Conservation (phyloP, 306 rosid genomes). For the Boehmeria nivea region DNA sequence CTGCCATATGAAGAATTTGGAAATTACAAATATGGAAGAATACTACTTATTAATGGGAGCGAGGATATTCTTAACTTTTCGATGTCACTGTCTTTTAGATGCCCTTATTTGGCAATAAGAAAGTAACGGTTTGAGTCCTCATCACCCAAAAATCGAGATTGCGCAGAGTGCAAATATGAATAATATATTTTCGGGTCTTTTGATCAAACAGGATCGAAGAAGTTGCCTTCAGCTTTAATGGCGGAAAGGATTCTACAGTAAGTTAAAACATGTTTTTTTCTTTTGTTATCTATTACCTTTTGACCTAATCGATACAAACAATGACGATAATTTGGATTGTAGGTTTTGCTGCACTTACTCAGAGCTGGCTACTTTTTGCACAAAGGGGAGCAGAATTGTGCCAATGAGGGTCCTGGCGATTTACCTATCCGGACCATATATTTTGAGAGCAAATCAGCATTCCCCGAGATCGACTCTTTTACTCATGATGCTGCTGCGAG, state of each 20-base stretch:
- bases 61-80: too few relatives aligned
- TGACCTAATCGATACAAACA: conserved; percentile 17
- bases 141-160: background rate
- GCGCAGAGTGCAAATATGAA: background rate
- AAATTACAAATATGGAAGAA: too few relatives aligned
- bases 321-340: conserved; percentile 30
- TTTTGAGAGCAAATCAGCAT: conserved; percentile 74
- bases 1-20: too few relatives aligned
- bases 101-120: too few relatives aligned
- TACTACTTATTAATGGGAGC: too few relatives aligned
- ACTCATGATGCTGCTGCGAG: conserved; percentile 62
- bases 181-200: conserved; percentile 11
- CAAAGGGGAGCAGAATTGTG: conserved; percentile 50
- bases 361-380: conserved; percentile 90
- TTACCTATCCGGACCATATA: conserved; percentile 86
- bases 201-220: conserved; percentile 63
- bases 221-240: conserved; percentile 94
- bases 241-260: conserved; percentile 97
- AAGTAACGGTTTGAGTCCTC: too few relatives aligned
- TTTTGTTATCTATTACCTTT: conserved; percentile 14
- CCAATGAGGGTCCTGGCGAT: conserved; percentile 42
- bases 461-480: conserved; percentile 80
- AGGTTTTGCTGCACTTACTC: conserved; percentile 91
- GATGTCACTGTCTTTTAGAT: too few relatives aligned
- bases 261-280: conserved; percentile 29